These are phyloP conservation scores for Pyricularia sp. DNA, from an alignment of 2,329 filamentous ascomycete species.

Conservation along the genomic window DNA sequence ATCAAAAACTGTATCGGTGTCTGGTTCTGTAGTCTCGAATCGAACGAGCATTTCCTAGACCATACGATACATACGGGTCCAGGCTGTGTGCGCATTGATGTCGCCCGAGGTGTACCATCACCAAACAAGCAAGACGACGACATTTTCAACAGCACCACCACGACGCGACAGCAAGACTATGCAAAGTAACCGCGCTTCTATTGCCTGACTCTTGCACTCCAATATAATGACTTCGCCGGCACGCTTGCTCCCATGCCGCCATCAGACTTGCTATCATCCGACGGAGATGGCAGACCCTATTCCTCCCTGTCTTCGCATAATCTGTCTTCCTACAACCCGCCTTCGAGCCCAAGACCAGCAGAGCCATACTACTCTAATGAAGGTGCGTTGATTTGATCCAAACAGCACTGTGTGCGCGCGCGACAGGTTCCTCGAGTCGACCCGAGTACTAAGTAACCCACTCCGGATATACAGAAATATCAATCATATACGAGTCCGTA, in stretches of 20 bases:
- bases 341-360: constrained; percentile 10
- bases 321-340: constrained; percentile 4
- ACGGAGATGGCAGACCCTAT: constrained; percentile 23
- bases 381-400: constrained; percentile 29
- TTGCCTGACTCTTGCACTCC: background rate
- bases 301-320: constrained; percentile 10
- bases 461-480: constrained; percentile 53
- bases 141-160: background rate
- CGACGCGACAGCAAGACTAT: background rate
- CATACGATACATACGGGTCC: background rate
- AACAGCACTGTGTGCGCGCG: background rate
- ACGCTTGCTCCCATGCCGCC: constrained; percentile 25
- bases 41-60: background rate
- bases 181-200: background rate
- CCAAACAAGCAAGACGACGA: background rate
- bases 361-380: constrained; percentile 49
- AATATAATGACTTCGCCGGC: constrained; percentile 26
- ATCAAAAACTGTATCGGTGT: background rate
- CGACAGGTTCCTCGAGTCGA: constrained; percentile 9
- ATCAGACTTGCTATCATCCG: constrained; percentile 22
- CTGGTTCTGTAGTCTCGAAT: background rate
- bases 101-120: background rate
- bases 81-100: background rate
- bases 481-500: constrained; percentile 69
- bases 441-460: constrained; percentile 5